Evolutionary conservation across 352 stramenopile genomes (phyloP), one percentile per base, ranked within the genome.

Genomic region (Globisporangium cystogenes): DNA sequence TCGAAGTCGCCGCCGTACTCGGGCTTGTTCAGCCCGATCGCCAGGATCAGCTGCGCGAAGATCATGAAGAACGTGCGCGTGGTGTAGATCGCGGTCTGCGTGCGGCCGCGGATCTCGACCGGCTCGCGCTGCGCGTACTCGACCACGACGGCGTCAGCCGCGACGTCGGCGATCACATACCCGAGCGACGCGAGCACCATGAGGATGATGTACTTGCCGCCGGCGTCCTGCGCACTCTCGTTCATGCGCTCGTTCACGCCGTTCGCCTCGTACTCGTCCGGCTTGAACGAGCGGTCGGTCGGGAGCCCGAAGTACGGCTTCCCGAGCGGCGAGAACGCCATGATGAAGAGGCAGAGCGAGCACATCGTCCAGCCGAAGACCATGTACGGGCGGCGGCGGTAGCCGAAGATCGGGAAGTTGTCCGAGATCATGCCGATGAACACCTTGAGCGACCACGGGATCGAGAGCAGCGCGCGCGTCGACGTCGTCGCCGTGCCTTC

Each of bases 351-450:
- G n/a, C 29, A 56, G 67, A 20, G 70, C 27, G 2, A 59, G 40
- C 18, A 68, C 15, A 57, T 60, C 11, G 68, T 51, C 73, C 73
- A 84, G 14, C 73, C 73, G 45, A 84, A 60, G 16, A 80, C 51
- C 71, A 85, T 85, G 48, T 72, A 85, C 23, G 74, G 67, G 0
- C 74, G 74, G 33, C 74, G 64, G 6, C 74, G 68, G 47, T 73
- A 82, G 10, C 74, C 74, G 33, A 60, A 70, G 39, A 85, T 67
- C 16, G 73, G 73, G 41, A 84, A 68, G 53, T 62, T 75, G 51
- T 84, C 73, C 23, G 73, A 79, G 11, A 84, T 14, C 46, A 84
- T 68, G 10, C 74, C 74, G 41, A 74, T 71, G 36, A 85, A 82
- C 20, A 85, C 65, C 59, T 82, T 82, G 51, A 81, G 72, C 35